phyloP scores from a whole-genome alignment of 1,139 yeast genomes.

The Sugiyamaella grinbergsii region DNA sequence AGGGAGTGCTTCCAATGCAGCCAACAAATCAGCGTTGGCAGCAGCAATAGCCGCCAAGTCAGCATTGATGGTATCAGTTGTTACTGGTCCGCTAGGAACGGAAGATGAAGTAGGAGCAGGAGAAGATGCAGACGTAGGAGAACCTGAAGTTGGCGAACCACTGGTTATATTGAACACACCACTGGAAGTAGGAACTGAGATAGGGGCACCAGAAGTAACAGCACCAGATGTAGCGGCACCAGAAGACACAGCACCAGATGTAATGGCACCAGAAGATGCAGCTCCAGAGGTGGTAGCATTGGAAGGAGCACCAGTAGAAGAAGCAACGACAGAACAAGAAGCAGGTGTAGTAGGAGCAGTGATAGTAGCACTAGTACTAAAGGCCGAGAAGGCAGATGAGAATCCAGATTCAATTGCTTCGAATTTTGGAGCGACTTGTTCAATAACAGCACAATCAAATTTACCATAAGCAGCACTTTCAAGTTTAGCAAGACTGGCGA shows the following conservation, averaged over 20 bases:
- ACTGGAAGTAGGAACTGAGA: too few relatives aligned
- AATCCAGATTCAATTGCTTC: constrained; percentile 25
- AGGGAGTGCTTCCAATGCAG: constrained; percentile 10
- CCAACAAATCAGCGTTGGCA: constrained; percentile 1
- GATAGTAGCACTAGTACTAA: constrained; percentile 18
- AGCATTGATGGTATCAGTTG: constrained; percentile 9
- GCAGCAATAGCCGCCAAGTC: constrained; percentile 11
- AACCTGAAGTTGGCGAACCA: constrained; percentile 3
- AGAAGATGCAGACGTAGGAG: constrained; percentile 8
- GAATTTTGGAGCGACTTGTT: constrained; percentile 20
- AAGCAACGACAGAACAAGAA: constrained; percentile 11
- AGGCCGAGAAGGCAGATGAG: constrained; percentile 19
- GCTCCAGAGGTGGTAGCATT: constrained; percentile 13
- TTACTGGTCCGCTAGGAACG: constrained; percentile 12
- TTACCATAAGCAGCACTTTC: constrained; percentile 22
- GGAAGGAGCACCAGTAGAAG: constrained; percentile 1
- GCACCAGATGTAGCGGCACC: background rate
- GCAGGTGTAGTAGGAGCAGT: constrained; percentile 22
- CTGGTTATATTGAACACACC: too few relatives aligned
- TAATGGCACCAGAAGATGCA: constrained; percentile 9
- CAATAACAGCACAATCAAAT: constrained; percentile 7
- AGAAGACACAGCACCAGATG: constrained; percentile 1
- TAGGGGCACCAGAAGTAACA: constrained; percentile 7
- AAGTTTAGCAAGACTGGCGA: constrained; percentile 20
- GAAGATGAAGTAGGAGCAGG: constrained; percentile 13